phyloP scores from a whole-genome alignment of 495 filamentous ascomycete genomes.

The Lichenothelia convexa region DNA sequence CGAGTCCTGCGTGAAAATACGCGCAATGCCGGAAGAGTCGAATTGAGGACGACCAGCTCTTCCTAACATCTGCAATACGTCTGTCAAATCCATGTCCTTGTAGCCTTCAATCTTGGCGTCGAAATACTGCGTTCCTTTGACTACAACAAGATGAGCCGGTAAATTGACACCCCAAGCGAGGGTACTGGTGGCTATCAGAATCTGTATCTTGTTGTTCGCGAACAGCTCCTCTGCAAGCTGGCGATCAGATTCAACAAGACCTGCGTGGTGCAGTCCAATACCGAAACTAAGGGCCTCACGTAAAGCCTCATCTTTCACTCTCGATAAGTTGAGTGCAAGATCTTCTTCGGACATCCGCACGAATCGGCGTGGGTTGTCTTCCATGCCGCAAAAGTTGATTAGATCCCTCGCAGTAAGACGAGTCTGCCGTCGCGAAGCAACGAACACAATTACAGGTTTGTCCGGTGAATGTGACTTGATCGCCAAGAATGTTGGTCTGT shows the following conservation, averaged over 20 bases:
- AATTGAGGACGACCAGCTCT: slow-evolving; percentile 93
- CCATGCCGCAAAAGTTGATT: slow-evolving; percentile 95
- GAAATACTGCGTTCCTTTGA: slow-evolving; percentile 97
- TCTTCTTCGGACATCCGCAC: slow-evolving; percentile 89
- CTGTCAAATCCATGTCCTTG: slow-evolving; percentile 96
- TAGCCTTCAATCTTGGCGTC: slow-evolving; percentile 97
- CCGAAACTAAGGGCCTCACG: slow-evolving; percentile 87
- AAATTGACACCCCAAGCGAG: slow-evolving; percentile 98
- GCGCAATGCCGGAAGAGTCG: slow-evolving; percentile 82
- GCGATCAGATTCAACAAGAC: slow-evolving; percentile 84
- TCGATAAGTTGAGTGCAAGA: slow-evolving; percentile 57
- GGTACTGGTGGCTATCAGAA: slow-evolving; percentile 90
- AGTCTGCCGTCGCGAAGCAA: slow-evolving; percentile 88
- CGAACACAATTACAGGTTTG: slow-evolving; percentile 96
- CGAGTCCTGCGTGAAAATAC: slow-evolving; percentile 90
- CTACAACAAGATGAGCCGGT: slow-evolving; percentile 89
- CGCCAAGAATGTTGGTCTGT: slow-evolving; percentile 86
- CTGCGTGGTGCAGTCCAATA: slow-evolving; percentile 93
- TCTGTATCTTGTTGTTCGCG: slow-evolving; percentile 93
- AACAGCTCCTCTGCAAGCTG: slow-evolving; percentile 87
- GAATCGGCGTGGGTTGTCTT: slow-evolving; percentile 89
- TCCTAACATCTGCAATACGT: slow-evolving; percentile 96
- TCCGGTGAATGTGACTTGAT: slow-evolving; percentile 91
- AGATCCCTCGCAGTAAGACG: slow-evolving; percentile 86
- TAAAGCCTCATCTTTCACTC: slow-evolving; percentile 83